Evolutionary conservation across 176 grass and related monocot species (phyloP).

Genomic region (Leersia perrieri): DNA sequence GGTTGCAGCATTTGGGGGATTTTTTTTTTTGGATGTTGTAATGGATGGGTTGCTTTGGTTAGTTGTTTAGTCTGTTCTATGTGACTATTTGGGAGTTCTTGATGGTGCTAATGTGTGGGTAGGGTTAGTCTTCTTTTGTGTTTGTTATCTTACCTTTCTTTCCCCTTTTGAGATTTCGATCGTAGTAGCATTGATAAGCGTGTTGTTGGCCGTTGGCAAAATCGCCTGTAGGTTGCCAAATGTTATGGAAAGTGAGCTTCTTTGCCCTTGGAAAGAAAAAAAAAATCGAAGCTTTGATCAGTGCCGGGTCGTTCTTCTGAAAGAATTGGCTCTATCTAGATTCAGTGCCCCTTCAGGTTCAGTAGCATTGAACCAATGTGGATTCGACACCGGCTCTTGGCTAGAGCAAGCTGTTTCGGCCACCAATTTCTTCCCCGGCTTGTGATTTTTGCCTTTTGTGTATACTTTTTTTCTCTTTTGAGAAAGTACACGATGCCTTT

Average conservation of each 20-base stretch:
- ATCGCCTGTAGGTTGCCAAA: conserved; percentile 9
- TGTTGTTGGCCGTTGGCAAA: neutral
- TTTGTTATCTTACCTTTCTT: neutral
- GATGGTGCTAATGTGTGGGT: neutral
- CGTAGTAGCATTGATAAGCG: neutral
- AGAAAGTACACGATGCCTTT: conserved; percentile 49
- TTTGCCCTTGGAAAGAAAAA: neutral
- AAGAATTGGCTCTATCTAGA: neutral
- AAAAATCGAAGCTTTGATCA: neutral
- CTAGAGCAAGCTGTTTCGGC: conserved; percentile 17
- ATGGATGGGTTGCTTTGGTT: neutral
- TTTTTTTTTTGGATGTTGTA: neutral
- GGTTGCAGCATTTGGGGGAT: conserved; percentile 23
- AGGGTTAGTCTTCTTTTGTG: conserved; percentile 18
- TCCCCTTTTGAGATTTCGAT: neutral
- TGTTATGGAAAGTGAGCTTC: conserved; percentile 5
- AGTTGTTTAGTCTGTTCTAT: conserved; percentile 3
- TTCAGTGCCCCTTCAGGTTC: neutral
- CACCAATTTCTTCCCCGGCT: neutral
- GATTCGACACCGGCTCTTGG: conserved; percentile 7
- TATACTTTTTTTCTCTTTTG: conserved; percentile 36
- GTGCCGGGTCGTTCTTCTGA: neutral
- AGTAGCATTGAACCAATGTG: neutral
- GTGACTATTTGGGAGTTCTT: neutral
- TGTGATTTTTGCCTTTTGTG: conserved; percentile 4